Evolutionary conservation across 768 basidiomycete genomes (phyloP), one percentile per base, ranked within the genome.

Genomic region (Calocybe indica): DNA sequence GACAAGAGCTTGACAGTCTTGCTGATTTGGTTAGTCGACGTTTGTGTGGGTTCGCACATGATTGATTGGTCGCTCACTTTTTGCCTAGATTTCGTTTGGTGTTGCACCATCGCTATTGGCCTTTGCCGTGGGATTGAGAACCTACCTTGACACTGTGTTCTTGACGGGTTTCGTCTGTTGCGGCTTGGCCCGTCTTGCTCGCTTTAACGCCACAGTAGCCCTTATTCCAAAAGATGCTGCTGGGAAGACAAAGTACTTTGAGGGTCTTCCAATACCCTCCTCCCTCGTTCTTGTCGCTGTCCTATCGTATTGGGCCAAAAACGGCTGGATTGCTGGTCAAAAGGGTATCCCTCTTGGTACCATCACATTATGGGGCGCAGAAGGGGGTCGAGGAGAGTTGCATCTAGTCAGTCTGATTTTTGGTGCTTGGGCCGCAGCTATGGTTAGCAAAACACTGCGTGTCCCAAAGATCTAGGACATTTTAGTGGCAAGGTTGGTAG

Each of bases 171-270:
- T 97, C 65, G 92, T 96, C 56, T 97, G 95, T 61, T 91, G 87
- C 68, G 96, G 96, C 33, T 81, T 99, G 45, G 96, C 96, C 13
- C 86, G 96, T 43, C 85, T 99, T 32, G 96, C 96, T 7, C 84
- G 96, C 37, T 99, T 97, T 78, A 99, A 99, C 65, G 96, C 95
- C 7, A 99, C 96, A 0, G 95, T 96, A 49, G 96, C 96, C 3
- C 72, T 92, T 37, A 76, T 96, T 22, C 95, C 95, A 1, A 94
- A 93, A 65, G 88, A 93, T 61, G 68, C 64, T 6, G 75, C 75
- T 30, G 95, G 96, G 48, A 98, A 97, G 64, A 76, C 88, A 11
- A 84, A 85, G 58, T 98, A 94, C 72, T 99, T 98, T 62, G 96
- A 98, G 68, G 96, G 96, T 5, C 79, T 99, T 14, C 96, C 96